Evolutionary conservation across 2,329 filamentous ascomycete genomes (phyloP).

Genomic region (Cladobotryum protrusum): DNA sequence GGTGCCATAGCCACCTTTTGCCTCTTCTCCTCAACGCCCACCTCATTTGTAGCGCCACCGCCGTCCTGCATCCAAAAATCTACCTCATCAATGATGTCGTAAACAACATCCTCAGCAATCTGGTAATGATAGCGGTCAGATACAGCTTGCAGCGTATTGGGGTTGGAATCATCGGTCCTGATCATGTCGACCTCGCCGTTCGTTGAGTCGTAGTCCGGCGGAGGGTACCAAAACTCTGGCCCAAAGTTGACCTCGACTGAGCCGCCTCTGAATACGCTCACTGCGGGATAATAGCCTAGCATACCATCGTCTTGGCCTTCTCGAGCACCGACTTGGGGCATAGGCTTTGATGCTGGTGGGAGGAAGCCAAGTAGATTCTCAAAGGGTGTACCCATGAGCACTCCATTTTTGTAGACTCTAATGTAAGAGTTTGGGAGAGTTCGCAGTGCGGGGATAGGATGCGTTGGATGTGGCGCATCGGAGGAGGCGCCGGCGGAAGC

Average conservation of each 20-base stretch:
- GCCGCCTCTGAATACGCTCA: slow-evolving; percentile 87
- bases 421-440: slow-evolving; percentile 83
- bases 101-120: slow-evolving; percentile 88
- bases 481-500: slow-evolving; percentile 39
- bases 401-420: slow-evolving; percentile 88
- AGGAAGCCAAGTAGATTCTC: slow-evolving; percentile 84
- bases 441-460: slow-evolving; percentile 66
- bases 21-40: slow-evolving; percentile 39
- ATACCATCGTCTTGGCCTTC: slow-evolving; percentile 90
- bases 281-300: slow-evolving; percentile 89
- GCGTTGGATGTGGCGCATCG: slow-evolving; percentile 63
- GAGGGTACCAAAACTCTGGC: slow-evolving; percentile 85
- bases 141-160: slow-evolving; percentile 50
- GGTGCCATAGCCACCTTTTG: slow-evolving; percentile 37
- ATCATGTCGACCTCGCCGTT: slow-evolving; percentile 45
- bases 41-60: slow-evolving; percentile 41
- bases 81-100: slow-evolving; percentile 90
- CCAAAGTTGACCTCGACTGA: slow-evolving; percentile 93
- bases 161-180: slow-evolving; percentile 15
- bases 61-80: slow-evolving; percentile 78
- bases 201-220: slow-evolving; percentile 48
- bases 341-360: slow-evolving; percentile 76
- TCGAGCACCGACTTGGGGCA: slow-evolving; percentile 65
- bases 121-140: slow-evolving; percentile 83
- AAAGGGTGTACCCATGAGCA: slow-evolving; percentile 79